These are phyloP conservation scores for Allantophomopsis lycopodina DNA, from an alignment of 2,329 filamentous ascomycete species.

Conservation along the genomic window DNA sequence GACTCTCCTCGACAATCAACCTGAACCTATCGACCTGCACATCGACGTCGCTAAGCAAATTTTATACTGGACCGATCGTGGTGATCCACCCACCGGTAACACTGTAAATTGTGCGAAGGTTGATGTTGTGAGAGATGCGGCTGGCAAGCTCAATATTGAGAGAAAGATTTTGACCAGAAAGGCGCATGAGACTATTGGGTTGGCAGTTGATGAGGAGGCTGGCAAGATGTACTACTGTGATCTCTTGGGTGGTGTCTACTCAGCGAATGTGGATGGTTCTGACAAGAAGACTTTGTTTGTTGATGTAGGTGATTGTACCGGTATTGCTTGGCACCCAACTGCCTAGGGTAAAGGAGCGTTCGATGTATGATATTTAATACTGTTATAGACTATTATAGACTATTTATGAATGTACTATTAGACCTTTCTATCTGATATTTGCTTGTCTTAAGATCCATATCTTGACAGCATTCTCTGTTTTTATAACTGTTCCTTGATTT, in stretches of 20 bases:
- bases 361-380: too few species aligned
- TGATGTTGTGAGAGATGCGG: background rate
- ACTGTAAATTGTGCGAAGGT: constrained; percentile 28
- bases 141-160: constrained; percentile 4
- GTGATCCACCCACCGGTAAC: constrained; percentile 40
- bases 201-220: constrained; percentile 24
- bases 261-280: constrained; percentile 17
- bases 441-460: too few species aligned
- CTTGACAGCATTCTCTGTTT: too few species aligned
- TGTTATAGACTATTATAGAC: too few species aligned
- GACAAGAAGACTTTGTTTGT: constrained; percentile 7
- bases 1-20: constrained; percentile 25
- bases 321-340: background rate
- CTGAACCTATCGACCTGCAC: constrained; percentile 44
- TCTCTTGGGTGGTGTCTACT: constrained; percentile 24
- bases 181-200: constrained; percentile 31
- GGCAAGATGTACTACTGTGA: constrained; percentile 24
- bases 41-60: constrained; percentile 28
- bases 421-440: too few species aligned
- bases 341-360: too few species aligned
- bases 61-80: constrained; percentile 48
- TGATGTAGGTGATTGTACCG: constrained; percentile 1
- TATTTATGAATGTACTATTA: too few species aligned
- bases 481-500: too few species aligned
- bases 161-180: constrained; percentile 18